A percentile compares a stretch with the other conserved stretches of the same genome.
phyloP scores from a whole-genome alignment of 371 early-diverging fungal genomes.

The Mucor piriformis region DNA sequence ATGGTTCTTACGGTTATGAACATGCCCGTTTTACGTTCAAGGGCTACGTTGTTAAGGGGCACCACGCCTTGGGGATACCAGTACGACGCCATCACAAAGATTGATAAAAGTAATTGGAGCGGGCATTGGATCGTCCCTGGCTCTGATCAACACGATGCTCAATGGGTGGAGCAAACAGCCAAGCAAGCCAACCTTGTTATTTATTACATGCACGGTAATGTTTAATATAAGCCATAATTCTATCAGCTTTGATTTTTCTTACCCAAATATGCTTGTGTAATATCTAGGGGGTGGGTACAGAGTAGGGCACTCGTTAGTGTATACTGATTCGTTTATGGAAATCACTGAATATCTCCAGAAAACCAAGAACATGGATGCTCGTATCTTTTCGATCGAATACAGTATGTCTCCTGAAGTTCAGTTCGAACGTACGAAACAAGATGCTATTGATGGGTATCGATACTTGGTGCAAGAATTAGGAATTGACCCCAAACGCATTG shows the following conservation, averaged over 20 bases:
- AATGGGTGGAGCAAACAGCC: constrained; percentile 21
- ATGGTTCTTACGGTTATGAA: constrained; percentile 1
- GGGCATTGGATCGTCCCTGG: constrained; percentile 30
- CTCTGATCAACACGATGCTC: background rate
- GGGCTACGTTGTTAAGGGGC: background rate
- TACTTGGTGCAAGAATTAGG: constrained; percentile 34
- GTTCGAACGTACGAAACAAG: constrained; percentile 22
- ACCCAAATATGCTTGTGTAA: background rate
- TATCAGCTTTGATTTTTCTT: background rate
- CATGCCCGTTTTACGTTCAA: background rate
- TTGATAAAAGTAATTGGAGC: background rate
- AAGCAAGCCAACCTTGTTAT: constrained; percentile 29
- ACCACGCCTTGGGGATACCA: constrained; percentile 17
- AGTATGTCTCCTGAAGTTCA: constrained; percentile 17
- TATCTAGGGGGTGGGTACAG: constrained; percentile 35
- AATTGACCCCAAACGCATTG: constrained; percentile 30
- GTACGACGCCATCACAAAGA: constrained; percentile 8
- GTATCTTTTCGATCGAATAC: constrained; percentile 37
- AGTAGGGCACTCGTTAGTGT: constrained; percentile 35
- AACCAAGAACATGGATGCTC: constrained; percentile 21
- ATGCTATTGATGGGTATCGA: constrained; percentile 29
- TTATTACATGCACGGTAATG: constrained; percentile 40
- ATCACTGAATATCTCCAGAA: constrained; percentile 28
- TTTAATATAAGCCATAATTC: background rate
- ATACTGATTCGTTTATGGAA: constrained; percentile 29